Base-by-base conservation (phyloP, 2,329 filamentous ascomycete genomes). In the Metarhizium robertsii region DNA sequence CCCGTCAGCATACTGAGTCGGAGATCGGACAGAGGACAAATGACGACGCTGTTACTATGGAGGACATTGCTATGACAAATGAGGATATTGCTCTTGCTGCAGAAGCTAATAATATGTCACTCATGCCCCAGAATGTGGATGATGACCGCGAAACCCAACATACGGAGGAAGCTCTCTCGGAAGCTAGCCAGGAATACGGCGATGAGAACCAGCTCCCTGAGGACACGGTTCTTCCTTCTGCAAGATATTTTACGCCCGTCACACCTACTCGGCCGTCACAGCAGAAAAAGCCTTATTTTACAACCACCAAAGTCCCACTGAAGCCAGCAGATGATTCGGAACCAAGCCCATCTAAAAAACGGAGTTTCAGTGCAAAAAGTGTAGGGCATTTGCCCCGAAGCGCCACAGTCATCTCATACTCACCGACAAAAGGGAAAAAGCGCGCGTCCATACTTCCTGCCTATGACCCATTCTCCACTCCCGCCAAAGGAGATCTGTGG, bases 281-380 rank as follows among this genome's bases (percentile, higher is more conserved):
- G n/a, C 71, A 69, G 16, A 75, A 69, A 16, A 75, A 76, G 55
- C 61, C 65, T 2, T 81, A 86, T 59, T 82, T 88, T 67, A 92
- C 88, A 0, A 84, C 88, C 0, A 88, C 86, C 30, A 92, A 91
- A 70, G 83, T 92, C 4, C 87, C 88, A 1, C 71, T 92, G 45
- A 90, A 89, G 68, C 75, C 83, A 3, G 84, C 84, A 29, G 86
- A 82, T 63, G 70, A 87, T 65, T 71, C 79, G 63, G 72, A 80
- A 53, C 70, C 79, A 38, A 71, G 73, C 55, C 68, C 75, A 58
- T 61, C 70, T 49, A 80, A 78, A 65, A 75, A 75, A 60, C 76
- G 75, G 36, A 76, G 79, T 61, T 73, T 75, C 58, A 81, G 78
- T 55, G 75, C 71, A 43, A 69, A 72, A 56, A 73, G 77, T 32